These are phyloP conservation scores for Hyaloscypha variabilis DNA, from an alignment of 495 filamentous ascomycete genomes.

Conservation along the genomic window DNA sequence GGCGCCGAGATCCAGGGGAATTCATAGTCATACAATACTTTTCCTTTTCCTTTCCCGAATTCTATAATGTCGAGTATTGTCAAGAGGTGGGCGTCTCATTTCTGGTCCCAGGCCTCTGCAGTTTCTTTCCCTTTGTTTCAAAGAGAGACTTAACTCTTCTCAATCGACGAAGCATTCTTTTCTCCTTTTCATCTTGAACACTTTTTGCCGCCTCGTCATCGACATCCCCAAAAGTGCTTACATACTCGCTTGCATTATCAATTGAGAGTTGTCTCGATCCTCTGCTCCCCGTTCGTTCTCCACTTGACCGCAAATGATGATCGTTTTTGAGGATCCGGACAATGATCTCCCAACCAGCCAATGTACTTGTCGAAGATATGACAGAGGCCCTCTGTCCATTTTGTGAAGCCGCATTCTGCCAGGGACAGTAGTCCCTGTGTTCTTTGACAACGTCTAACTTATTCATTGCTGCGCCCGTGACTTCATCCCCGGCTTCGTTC, in stretches of 20 bases:
- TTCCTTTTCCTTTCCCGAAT: neutral
- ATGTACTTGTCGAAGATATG: constrained; percentile 4
- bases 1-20: neutral
- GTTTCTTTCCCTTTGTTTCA: constrained; percentile 53
- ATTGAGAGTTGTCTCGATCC: constrained; percentile 13
- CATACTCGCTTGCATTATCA: constrained; percentile 21
- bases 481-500: constrained; percentile 47
- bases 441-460: constrained; percentile 68
- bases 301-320: constrained; percentile 22
- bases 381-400: constrained; percentile 19
- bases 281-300: constrained; percentile 5
- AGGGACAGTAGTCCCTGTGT: constrained; percentile 83
- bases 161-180: constrained; percentile 55
- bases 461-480: constrained; percentile 60
- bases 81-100: neutral
- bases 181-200: constrained; percentile 53
- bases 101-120: constrained; percentile 5
- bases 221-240: constrained; percentile 13
- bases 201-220: constrained; percentile 45
- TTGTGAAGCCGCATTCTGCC: constrained; percentile 67
- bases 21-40: neutral
- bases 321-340: constrained; percentile 31
- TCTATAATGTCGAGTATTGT: neutral
- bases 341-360: constrained; percentile 31
- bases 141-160: constrained; percentile 60